A percentile compares a stretch with the other conserved stretches of the same genome.
phyloP scores from a whole-genome alignment of 1,284 basidiomycete species.

The Meira miltonrushii region DNA sequence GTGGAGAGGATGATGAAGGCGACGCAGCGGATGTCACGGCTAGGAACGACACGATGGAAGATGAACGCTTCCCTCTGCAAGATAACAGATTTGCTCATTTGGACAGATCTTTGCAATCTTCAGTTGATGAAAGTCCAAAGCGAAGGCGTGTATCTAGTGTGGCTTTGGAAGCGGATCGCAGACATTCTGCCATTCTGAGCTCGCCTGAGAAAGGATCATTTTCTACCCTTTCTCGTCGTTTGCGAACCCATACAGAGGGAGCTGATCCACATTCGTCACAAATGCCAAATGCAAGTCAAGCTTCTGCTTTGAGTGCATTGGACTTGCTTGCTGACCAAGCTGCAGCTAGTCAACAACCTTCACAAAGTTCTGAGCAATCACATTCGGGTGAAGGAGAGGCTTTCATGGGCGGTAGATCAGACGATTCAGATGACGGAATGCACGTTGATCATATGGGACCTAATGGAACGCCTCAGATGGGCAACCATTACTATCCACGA shows the following conservation, averaged over 20 bases:
- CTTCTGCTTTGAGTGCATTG: slow-evolving; percentile 36
- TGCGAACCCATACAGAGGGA: slow-evolving; percentile 33
- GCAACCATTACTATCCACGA: slow-evolving; percentile 8
- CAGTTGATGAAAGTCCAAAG: slow-evolving; percentile 40
- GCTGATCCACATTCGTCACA: slow-evolving; percentile 20
- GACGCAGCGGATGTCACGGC: not conserved
- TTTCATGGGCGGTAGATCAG: slow-evolving; percentile 8
- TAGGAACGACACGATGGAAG: not conserved
- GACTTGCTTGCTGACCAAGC: slow-evolving; percentile 52
- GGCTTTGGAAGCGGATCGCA: slow-evolving; percentile 16
- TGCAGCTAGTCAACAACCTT: slow-evolving; percentile 43
- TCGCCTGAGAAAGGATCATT: slow-evolving; percentile 1
- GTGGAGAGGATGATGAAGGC: not conserved
- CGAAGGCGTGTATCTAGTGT: slow-evolving; percentile 38
- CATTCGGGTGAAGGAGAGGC: slow-evolving; percentile 12
- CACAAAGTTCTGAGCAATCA: slow-evolving; percentile 38
- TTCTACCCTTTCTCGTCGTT: not conserved
- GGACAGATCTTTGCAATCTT: not conserved
- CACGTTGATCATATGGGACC: not conserved
- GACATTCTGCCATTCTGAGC: not conserved
- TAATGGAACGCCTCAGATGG: not conserved
- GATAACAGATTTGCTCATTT: no score
- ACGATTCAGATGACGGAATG: slow-evolving; percentile 6
- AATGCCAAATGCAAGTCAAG: slow-evolving; percentile 4
- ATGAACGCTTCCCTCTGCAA: not conserved